Conservation (phyloP, 1,139 yeast species). For the Candida labiduridarum region DNA sequence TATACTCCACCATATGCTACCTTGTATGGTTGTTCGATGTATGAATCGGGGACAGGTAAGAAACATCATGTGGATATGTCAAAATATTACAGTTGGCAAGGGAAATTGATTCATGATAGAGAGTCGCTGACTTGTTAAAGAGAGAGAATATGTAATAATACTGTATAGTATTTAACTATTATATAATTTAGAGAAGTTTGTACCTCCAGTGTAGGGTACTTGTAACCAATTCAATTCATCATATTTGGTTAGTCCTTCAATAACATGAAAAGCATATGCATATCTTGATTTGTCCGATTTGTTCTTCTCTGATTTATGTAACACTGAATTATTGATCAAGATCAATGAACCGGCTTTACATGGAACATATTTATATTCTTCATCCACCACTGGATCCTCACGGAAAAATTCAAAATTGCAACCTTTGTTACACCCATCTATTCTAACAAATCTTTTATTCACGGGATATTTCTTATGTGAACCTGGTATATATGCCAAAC, state of each 20-base stretch:
- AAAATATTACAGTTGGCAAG: constrained; percentile 65
- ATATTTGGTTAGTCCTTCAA: constrained; percentile 63
- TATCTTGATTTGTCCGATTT: constrained; percentile 57
- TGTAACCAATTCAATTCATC: constrained; percentile 77
- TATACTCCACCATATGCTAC: constrained; percentile 82
- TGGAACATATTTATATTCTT: constrained; percentile 52
- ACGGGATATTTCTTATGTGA: constrained; percentile 64
- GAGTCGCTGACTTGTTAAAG: constrained; percentile 36
- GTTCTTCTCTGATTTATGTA: constrained; percentile 73
- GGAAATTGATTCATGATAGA: constrained; percentile 37
- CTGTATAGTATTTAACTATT: neutral
- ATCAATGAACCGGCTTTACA: constrained; percentile 76
- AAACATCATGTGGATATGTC: constrained; percentile 63
- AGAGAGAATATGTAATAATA: neutral
- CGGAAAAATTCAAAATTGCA: constrained; percentile 48
- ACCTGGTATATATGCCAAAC: constrained; percentile 74
- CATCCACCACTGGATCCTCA: constrained; percentile 23
- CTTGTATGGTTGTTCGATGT: constrained; percentile 65
- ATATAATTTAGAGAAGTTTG: constrained; percentile 23
- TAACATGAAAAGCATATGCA: constrained; percentile 80
- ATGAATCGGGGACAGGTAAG: constrained; percentile 54
- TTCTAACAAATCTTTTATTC: constrained; percentile 65
- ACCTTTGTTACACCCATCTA: constrained; percentile 50
- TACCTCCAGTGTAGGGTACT: constrained; percentile 57
- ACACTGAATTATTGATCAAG: constrained; percentile 67